Evolutionary conservation across 2,329 filamentous ascomycete genomes (phyloP).

Genomic region (Colletotrichum australisinense): DNA sequence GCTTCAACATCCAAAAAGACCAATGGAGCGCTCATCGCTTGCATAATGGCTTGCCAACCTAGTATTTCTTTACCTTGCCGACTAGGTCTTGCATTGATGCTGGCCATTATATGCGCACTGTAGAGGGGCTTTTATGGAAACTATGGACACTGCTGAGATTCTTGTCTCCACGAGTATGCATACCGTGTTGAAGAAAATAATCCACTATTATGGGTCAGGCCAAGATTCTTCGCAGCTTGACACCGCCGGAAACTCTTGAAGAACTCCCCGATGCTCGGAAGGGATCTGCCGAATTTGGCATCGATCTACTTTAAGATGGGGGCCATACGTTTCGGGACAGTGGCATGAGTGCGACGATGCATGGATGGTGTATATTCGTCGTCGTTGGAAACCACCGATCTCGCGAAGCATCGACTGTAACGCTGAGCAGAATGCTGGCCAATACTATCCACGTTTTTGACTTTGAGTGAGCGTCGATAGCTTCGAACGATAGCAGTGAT

Average conservation of each 20-base stretch:
- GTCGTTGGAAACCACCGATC: not conserved
- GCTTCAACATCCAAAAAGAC: too few species aligned
- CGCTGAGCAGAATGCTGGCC: not conserved
- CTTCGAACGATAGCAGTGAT: not conserved
- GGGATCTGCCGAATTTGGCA: conserved; percentile 10
- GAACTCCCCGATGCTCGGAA: not conserved
- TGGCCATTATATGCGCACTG: not conserved
- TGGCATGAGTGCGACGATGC: conserved; percentile 17
- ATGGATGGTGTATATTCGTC: not conserved
- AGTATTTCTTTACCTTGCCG: not conserved
- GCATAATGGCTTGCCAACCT: not conserved
- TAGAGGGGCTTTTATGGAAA: conserved; percentile 1
- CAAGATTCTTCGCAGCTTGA: not conserved
- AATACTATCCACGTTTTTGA: not conserved
- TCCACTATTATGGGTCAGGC: conserved; percentile 4
- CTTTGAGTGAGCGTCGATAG: not conserved
- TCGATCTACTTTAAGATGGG: conserved; percentile 10
- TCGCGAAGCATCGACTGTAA: not conserved
- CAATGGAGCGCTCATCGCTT: too few species aligned
- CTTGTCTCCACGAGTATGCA: not conserved
- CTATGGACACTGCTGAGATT: not conserved
- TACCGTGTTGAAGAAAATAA: not conserved
- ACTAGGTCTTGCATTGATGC: not conserved
- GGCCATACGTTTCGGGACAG: conserved; percentile 14
- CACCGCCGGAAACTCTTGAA: conserved; percentile 16